Evolutionary conservation across 2,329 filamentous ascomycete genomes (phyloP).

Genomic region (Periconia macrospinosa): DNA sequence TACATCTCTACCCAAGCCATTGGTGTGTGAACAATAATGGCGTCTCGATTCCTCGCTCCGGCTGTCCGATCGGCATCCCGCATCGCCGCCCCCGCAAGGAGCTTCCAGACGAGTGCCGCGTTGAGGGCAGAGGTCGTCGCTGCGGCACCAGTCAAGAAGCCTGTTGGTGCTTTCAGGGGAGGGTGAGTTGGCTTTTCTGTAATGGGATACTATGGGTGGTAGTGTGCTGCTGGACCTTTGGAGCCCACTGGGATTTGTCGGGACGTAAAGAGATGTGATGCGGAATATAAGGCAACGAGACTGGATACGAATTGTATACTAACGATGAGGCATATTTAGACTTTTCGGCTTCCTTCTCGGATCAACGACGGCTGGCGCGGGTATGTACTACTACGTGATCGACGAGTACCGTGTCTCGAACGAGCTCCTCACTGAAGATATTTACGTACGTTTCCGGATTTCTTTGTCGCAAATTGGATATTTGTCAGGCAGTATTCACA

Average conservation of each 20-base stretch:
- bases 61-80: constrained; percentile 39
- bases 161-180: constrained; percentile 71
- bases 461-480: not conserved
- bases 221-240: not conserved
- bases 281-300: not conserved
- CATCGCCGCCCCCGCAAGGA: constrained; percentile 23
- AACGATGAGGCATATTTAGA: constrained; percentile 52
- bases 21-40: constrained; percentile 40
- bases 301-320: not conserved
- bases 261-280: not conserved
- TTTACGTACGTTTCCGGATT: constrained; percentile 71
- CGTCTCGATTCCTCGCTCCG: constrained; percentile 46
- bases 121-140: constrained; percentile 39
- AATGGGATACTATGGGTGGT: no score
- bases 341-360: constrained; percentile 91
- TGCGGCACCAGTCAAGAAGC: constrained; percentile 59
- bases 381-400: constrained; percentile 89
- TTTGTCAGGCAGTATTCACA: not conserved
- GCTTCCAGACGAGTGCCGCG: constrained; percentile 45
- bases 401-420: constrained; percentile 94
- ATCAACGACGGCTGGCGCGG: constrained; percentile 74
- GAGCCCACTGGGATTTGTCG: not conserved
- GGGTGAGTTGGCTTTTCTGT: constrained; percentile 56
- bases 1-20: constrained; percentile 11
- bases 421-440: constrained; percentile 91